phyloP scores from a whole-genome alignment of 2,329 filamentous ascomycete genomes.

The Talaromyces sp. region DNA sequence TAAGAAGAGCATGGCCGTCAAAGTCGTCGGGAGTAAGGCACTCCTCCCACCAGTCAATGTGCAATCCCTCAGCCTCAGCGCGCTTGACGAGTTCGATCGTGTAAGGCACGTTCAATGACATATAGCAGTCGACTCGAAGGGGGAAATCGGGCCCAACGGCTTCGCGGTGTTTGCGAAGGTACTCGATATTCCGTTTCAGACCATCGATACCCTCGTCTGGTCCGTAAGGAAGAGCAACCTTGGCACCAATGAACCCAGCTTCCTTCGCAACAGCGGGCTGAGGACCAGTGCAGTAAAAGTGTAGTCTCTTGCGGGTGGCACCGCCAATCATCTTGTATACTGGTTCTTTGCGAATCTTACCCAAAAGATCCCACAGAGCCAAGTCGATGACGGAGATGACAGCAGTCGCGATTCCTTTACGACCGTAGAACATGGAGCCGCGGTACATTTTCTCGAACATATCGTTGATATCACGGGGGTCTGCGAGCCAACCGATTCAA shows the following conservation, averaged over 20 bases:
- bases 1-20: conserved; percentile 84
- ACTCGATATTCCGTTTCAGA: conserved; percentile 84
- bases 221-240: conserved; percentile 85
- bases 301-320: conserved; percentile 73
- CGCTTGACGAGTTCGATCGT: conserved; percentile 86
- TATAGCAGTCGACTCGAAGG: conserved; percentile 94
- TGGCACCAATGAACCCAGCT: conserved; percentile 88
- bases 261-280: conserved; percentile 73
- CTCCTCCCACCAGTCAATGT: conserved; percentile 98
- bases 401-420: conserved; percentile 84
- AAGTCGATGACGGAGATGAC: conserved; percentile 94
- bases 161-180: conserved; percentile 77
- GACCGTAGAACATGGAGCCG: conserved; percentile 91
- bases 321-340: conserved; percentile 94
- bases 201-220: conserved; percentile 81
- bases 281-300: conserved; percentile 94
- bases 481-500: conserved; percentile 39
- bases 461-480: conserved; percentile 85
- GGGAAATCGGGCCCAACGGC: conserved; percentile 85
- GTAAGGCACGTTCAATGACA: conserved; percentile 89
- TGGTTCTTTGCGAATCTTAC: conserved; percentile 86
- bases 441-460: conserved; percentile 97
- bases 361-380: conserved; percentile 85
- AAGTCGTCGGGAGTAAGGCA: conserved; percentile 87
- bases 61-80: conserved; percentile 71